Evolutionary conservation across 805 yeast species (phyloP), one percentile per base, ranked within the genome.

Genomic region (Wickerhamomyces queroliae): DNA sequence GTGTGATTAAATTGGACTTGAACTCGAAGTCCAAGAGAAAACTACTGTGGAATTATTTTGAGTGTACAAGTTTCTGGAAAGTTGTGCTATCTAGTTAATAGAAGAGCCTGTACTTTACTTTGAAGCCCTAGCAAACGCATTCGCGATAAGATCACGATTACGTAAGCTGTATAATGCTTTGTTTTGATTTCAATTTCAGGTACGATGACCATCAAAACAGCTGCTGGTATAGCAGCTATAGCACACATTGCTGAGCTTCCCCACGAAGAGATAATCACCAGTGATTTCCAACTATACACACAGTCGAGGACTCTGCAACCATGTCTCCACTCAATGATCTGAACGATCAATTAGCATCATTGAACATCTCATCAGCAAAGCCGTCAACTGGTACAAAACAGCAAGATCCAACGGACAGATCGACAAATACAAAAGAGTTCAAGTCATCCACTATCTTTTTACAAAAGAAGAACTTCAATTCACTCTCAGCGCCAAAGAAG

Each of bases 391-490:
- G n/a, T 1, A 37, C 46, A 12, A 36, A 46, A 36, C 39, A 36
- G 17, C 44, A 39, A 16, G 28, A 34, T 3, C 47, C 48, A n/a
- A 36, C 40, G 15, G 33, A 36, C 3, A 19, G 20, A 7, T 12
- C 32, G 16, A 21, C 28, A 19, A 26, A 18, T 16, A 21, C 13
- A 7, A 20, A 26, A 9, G 33, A 28, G 3, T 34, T 24, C 2
- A 51, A 48, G 40, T 46, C 56, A 3, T 48, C 53, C 2, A 40
- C 38, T 18, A 44, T 52, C 32, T 52, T 52, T 37, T 37, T 52
- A n/a, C n/a, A n/a, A 16, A 42, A 39, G n/a, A 52, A 49, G 40
- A 51, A 43, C 21, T 38, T 49, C 37, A 31, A 29, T 30, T 50
- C 55, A 1, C 28, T 50, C n/a, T 37, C 41, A 7, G 17, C 40